These are phyloP conservation scores for Senna siamea DNA, from an alignment of 306 rosid species.

Conservation along the genomic window DNA sequence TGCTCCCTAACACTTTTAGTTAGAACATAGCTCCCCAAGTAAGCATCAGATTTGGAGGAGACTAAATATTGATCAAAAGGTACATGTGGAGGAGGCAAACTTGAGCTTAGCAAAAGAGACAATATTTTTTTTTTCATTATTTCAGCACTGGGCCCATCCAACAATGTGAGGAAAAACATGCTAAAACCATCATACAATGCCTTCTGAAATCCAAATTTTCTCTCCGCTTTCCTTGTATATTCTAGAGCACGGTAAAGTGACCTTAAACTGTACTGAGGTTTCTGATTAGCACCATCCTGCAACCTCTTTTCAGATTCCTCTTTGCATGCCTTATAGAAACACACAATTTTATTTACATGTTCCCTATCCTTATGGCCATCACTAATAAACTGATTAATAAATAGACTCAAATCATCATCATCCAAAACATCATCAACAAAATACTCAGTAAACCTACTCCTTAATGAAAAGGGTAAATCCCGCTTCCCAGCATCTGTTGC, in stretches of 20 bases:
- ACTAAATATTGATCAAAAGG: constrained; percentile 58
- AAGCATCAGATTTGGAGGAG: constrained; percentile 36
- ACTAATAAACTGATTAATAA: constrained; percentile 57
- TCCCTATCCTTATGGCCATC: constrained; percentile 44
- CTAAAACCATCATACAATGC: constrained; percentile 91
- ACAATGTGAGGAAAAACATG: constrained; percentile 80
- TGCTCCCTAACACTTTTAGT: constrained; percentile 79
- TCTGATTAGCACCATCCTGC: constrained; percentile 94
- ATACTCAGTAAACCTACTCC: constrained; percentile 92
- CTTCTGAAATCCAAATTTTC: constrained; percentile 57
- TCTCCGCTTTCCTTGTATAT: constrained; percentile 69
- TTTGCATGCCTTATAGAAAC: constrained; percentile 77
- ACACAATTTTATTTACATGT: constrained; percentile 56
- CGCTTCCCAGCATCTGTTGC: constrained; percentile 99
- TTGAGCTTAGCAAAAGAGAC: constrained; percentile 55
- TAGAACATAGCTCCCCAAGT: constrained; percentile 52
- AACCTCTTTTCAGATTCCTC: constrained; percentile 77
- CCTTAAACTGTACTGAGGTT: constrained; percentile 93
- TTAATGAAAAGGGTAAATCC: constrained; percentile 79
- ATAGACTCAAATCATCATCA: constrained; percentile 71
- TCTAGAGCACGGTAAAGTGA: constrained; percentile 93
- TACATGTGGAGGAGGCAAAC: constrained; percentile 48
- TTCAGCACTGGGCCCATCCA: constrained; percentile 75
- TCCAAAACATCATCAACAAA: constrained; percentile 88
- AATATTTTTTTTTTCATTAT: constrained; percentile 64